Conservation (phyloP, 2,329 filamentous ascomycete species). For the Akanthomyces muscarius region DNA sequence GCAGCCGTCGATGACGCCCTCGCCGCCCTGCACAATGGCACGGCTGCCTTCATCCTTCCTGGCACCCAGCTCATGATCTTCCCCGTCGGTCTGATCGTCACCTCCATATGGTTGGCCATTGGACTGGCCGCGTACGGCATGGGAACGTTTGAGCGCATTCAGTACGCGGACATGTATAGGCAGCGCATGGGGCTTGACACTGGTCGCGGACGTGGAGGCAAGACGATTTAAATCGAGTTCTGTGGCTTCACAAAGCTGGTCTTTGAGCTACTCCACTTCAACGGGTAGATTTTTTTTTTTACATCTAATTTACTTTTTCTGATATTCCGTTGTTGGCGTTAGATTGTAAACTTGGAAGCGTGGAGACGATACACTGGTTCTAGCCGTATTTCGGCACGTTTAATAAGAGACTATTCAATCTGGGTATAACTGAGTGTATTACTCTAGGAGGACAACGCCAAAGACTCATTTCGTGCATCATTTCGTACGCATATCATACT, state of each 20-base stretch:
- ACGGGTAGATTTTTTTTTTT: neutral
- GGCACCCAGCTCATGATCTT: constrained; percentile 65
- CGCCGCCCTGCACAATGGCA: constrained; percentile 44
- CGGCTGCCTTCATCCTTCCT: constrained; percentile 63
- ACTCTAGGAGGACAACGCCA: neutral
- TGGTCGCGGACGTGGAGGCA: neutral
- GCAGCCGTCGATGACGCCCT: constrained; percentile 47
- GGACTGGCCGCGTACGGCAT: constrained; percentile 55
- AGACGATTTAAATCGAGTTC: neutral
- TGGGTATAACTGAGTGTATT: constrained; percentile 7
- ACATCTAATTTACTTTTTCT: neutral
- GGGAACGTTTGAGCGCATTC: constrained; percentile 63
- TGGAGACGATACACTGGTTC: neutral
- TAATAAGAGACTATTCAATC: constrained; percentile 10
- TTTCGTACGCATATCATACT: neutral
- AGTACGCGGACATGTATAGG: constrained; percentile 61
- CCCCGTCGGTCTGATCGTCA: constrained; percentile 66
- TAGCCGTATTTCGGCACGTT: neutral
- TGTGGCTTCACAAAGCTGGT: neutral
- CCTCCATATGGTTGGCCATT: constrained; percentile 56
- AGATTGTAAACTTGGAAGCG: neutral
- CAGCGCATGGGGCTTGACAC: constrained; percentile 27
- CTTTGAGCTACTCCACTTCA: neutral
- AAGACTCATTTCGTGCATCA: neutral
- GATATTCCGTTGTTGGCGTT: neutral